phyloP scores from a whole-genome alignment of 139 green algal species.

The Astrephomene gubernaculifera region DNA sequence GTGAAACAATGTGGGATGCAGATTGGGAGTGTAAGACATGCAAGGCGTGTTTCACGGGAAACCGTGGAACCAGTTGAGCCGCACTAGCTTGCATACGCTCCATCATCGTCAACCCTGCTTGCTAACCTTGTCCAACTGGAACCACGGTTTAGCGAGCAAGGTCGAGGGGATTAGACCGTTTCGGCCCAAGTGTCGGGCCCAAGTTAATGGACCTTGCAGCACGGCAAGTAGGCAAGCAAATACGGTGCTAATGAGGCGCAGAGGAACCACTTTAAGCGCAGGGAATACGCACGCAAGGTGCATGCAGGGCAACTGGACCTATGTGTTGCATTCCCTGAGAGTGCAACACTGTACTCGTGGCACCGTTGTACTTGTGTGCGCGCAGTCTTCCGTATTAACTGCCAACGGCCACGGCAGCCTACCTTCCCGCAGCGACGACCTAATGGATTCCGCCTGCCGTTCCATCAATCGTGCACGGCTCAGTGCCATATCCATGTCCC shows the following conservation, averaged over 20 bases:
- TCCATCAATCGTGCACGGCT: background rate
- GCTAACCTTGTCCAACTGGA: background rate
- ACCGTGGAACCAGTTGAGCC: no score
- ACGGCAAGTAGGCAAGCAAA: no score
- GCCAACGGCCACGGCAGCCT: background rate
- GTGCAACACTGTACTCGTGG: no score
- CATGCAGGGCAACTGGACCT: no score
- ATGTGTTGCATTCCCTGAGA: no score
- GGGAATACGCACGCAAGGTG: no score
- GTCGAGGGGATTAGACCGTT: background rate
- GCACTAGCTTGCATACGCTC: background rate
- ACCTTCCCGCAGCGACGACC: background rate
- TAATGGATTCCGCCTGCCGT: background rate
- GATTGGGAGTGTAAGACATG: background rate
- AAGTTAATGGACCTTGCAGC: no score
- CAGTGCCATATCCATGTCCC: constrained; percentile 2
- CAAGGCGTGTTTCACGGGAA: no score
- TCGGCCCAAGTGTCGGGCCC: no score
- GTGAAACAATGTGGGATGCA: background rate
- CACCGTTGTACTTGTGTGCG: no score
- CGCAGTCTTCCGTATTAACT: background rate
- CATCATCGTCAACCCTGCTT: background rate
- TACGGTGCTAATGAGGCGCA: no score
- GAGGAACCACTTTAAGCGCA: background rate
- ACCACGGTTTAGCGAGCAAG: background rate